A percentile compares a stretch with the other conserved stretches of the same genome.
These are phyloP conservation scores for Rhizoctonia solani DNA, from an alignment of 1,284 basidiomycete species.

Conservation along the genomic window DNA sequence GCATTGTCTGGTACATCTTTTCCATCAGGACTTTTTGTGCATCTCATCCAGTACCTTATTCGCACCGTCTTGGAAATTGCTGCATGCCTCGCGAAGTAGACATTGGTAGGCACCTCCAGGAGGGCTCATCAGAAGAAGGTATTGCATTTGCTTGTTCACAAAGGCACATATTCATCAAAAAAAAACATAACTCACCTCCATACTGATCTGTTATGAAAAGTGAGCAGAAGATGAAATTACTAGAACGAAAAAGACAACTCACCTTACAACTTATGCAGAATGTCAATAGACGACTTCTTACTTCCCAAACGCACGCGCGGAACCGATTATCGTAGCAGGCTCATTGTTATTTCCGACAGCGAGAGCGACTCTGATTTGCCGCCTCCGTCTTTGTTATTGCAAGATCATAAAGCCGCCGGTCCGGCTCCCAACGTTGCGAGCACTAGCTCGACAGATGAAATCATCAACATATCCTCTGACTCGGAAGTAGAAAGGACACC, in stretches of 20 bases:
- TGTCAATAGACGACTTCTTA: conserved; percentile 1
- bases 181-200: background rate
- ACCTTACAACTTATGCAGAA: background rate
- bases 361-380: conserved; percentile 27
- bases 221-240: background rate
- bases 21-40: too few relatives aligned
- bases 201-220: background rate
- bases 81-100: conserved; percentile 22
- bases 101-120: background rate
- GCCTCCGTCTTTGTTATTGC: background rate
- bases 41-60: too few relatives aligned
- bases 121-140: background rate
- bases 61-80: too few relatives aligned
- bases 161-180: background rate
- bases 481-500: conserved; percentile 23
- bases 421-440: background rate
- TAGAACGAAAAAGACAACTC: background rate
- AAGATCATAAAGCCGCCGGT: background rate
- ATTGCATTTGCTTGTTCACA: background rate
- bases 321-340: background rate
- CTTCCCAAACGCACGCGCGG: background rate
- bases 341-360: conserved; percentile 24
- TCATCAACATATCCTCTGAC: conserved; percentile 36
- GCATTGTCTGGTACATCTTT: too few relatives aligned
- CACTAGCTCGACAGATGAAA: background rate